Conservation (phyloP, 495 filamentous ascomycete species). For the Tetracladium setigerum region DNA sequence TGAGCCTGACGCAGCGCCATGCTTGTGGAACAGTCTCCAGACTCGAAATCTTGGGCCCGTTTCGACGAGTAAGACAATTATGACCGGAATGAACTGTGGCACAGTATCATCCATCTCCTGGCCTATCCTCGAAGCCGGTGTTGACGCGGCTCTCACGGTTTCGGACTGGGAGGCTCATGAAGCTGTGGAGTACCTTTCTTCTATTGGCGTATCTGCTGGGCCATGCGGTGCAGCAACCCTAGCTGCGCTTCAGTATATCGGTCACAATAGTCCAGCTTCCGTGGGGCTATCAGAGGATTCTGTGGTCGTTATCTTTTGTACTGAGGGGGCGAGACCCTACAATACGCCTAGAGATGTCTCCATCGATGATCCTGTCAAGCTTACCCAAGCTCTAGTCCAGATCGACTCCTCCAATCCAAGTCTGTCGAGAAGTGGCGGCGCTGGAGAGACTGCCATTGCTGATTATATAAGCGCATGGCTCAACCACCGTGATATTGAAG, state of each 20-base stretch:
- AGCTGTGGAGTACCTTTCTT: slow-evolving; percentile 36
- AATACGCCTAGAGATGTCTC: neutral
- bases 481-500: slow-evolving; percentile 37
- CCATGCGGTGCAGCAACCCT: slow-evolving; percentile 54
- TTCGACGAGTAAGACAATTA: slow-evolving; percentile 43
- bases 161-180: slow-evolving; percentile 42
- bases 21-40: slow-evolving; percentile 39
- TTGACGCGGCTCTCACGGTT: slow-evolving; percentile 45
- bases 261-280: slow-evolving; percentile 17
- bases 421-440: slow-evolving; percentile 28
- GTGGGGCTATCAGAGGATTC: slow-evolving; percentile 30
- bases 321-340: slow-evolving; percentile 32
- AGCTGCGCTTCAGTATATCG: slow-evolving; percentile 40
- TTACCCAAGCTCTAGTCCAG: neutral
- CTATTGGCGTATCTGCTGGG: slow-evolving; percentile 35
- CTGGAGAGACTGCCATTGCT: slow-evolving; percentile 34
- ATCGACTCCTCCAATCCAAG: slow-evolving; percentile 38
- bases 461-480: slow-evolving; percentile 37
- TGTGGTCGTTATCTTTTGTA: slow-evolving; percentile 42
- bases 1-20: slow-evolving; percentile 50
- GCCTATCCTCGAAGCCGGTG: slow-evolving; percentile 38
- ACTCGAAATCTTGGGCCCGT: slow-evolving; percentile 33
- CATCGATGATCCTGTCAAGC: neutral
- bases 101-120: slow-evolving; percentile 50
- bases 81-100: slow-evolving; percentile 56